These are phyloP conservation scores for Castanospermum australe DNA, from an alignment of 306 rosid genomes.

Conservation along the genomic window DNA sequence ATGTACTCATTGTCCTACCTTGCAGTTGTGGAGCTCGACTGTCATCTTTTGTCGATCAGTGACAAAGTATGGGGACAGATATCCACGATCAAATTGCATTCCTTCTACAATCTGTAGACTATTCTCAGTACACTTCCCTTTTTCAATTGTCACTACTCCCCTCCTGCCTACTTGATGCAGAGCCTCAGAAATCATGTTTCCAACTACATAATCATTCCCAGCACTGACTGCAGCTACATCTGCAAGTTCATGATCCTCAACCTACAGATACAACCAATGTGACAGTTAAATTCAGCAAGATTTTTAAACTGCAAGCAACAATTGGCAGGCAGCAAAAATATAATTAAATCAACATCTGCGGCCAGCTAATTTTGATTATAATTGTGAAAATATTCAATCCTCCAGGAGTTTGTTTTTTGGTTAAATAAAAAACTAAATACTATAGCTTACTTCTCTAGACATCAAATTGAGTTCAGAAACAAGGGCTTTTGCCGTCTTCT, in stretches of 20 bases:
- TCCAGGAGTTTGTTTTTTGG: not conserved
- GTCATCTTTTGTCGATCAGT: conserved; percentile 70
- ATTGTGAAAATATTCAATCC: conserved; percentile 8
- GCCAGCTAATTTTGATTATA: not conserved
- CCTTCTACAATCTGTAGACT: conserved; percentile 84
- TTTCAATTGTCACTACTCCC: conserved; percentile 87
- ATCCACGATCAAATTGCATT: conserved; percentile 91
- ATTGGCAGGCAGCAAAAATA: not conserved
- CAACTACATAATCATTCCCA: conserved; percentile 78
- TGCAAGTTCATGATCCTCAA: conserved; percentile 74
- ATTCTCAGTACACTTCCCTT: conserved; percentile 62
- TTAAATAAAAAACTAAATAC: not conserved
- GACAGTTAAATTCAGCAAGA: conserved; percentile 25
- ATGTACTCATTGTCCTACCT: conserved; percentile 48
- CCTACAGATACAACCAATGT: conserved; percentile 48
- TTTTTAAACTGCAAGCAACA: conserved; percentile 19
- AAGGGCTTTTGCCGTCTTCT: conserved; percentile 78
- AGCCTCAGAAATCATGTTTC: conserved; percentile 83
- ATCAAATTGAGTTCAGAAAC: conserved; percentile 74
- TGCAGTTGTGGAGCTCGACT: conserved; percentile 79
- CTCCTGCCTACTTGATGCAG: conserved; percentile 68
- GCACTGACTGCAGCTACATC: conserved; percentile 93
- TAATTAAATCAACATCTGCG: conserved; percentile 16
- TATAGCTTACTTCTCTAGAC: conserved; percentile 69
- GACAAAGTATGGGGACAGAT: conserved; percentile 80